These are phyloP conservation scores for Erysimum cheiri DNA, from an alignment of 441 rosid genomes.

Conservation along the genomic window DNA sequence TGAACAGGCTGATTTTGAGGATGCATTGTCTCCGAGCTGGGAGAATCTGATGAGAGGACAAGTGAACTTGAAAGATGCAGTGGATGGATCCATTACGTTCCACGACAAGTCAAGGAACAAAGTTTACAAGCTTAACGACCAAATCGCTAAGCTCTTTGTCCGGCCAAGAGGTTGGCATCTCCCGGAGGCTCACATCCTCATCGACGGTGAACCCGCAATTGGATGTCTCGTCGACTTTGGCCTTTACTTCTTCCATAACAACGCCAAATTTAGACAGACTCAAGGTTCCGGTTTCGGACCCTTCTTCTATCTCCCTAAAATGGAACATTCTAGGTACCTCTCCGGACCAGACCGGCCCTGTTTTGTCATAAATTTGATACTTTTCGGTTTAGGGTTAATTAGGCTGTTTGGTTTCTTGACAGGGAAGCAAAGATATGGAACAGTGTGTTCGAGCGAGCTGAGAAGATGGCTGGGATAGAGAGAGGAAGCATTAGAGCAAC, in stretches of 20 bases:
- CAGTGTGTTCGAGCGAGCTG: conserved; percentile 80
- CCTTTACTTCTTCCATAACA: conserved; percentile 85
- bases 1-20: conserved; percentile 85
- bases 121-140: conserved; percentile 82
- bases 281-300: conserved; percentile 90
- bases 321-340: conserved; percentile 87
- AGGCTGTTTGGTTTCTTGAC: conserved; percentile 39
- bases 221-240: conserved; percentile 95
- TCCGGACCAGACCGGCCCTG: background rate
- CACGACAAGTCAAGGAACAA: conserved; percentile 80
- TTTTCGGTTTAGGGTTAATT: background rate
- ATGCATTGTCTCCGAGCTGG: conserved; percentile 92
- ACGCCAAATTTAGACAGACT: conserved; percentile 60
- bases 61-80: conserved; percentile 87
- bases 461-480: conserved; percentile 82
- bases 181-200: conserved; percentile 81
- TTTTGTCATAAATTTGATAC: conserved; percentile 24
- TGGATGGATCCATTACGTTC: conserved; percentile 76
- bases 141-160: conserved; percentile 84
- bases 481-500: conserved; percentile 92
- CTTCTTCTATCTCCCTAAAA: conserved; percentile 94
- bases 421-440: conserved; percentile 98
- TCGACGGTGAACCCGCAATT: conserved; percentile 85
- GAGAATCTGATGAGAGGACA: conserved; percentile 92
- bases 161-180: conserved; percentile 96